Conservation (phyloP, 2,329 filamentous ascomycete species). For the Huntiella bhutanensis region DNA sequence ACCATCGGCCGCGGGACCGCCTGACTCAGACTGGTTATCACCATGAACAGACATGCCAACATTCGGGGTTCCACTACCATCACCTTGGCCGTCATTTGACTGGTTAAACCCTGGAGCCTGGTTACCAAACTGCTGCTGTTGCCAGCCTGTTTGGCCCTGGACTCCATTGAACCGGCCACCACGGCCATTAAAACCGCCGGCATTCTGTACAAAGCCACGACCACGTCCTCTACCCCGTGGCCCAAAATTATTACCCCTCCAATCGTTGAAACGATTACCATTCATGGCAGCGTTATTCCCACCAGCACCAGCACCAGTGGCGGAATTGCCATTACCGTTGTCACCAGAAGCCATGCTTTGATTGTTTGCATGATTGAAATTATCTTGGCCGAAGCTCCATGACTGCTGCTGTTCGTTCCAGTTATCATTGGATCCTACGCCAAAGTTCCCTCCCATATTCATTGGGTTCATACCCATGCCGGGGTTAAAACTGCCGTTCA, state of each 20-base stretch:
- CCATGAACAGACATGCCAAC: slow-evolving; percentile 3
- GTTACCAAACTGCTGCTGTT: slow-evolving; percentile 13
- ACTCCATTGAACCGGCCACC: slow-evolving; percentile 14
- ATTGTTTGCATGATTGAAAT: slow-evolving; percentile 74
- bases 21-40: slow-evolving; percentile 12
- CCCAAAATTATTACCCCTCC: slow-evolving; percentile 7
- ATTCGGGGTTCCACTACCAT: not conserved
- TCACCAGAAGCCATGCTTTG: slow-evolving; percentile 64
- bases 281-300: slow-evolving; percentile 1
- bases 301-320: not conserved
- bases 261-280: slow-evolving; percentile 11
- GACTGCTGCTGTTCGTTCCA: slow-evolving; percentile 58
- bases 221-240: slow-evolving; percentile 10
- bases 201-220: slow-evolving; percentile 8
- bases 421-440: slow-evolving; percentile 55
- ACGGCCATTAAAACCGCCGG: slow-evolving; percentile 7
- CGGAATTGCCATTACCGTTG: slow-evolving; percentile 42
- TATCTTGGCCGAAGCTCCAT: slow-evolving; percentile 75
- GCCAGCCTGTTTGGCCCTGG: slow-evolving; percentile 15
- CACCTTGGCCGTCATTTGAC: slow-evolving; percentile 8
- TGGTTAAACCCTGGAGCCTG: slow-evolving; percentile 18
- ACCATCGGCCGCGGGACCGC: slow-evolving; percentile 3
- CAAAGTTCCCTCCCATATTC: slow-evolving; percentile 38
- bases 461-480: slow-evolving; percentile 50
- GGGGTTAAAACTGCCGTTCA: slow-evolving; percentile 50